Conservation (phyloP, 2,329 filamentous ascomycete species). For the Lomentospora prolificans region DNA sequence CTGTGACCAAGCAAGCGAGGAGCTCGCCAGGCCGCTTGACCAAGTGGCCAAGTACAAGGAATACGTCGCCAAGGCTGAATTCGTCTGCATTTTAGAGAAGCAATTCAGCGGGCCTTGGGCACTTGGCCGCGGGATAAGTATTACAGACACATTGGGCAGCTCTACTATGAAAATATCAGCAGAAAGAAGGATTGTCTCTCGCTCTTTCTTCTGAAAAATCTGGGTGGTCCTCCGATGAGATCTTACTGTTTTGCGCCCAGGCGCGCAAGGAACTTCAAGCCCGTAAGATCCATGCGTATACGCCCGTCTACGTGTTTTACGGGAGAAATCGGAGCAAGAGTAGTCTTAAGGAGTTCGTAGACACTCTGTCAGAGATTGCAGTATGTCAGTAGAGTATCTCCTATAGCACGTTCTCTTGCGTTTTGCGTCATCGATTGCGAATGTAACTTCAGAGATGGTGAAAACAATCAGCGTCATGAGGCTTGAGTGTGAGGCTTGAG, state of each 20-base stretch:
- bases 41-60: constrained; percentile 1
- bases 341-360: no score
- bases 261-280: not conserved
- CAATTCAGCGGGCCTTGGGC: constrained; percentile 24
- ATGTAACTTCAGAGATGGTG: no score
- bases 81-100: constrained; percentile 21
- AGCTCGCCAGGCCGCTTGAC: not conserved
- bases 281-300: not conserved
- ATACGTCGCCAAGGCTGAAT: constrained; percentile 21
- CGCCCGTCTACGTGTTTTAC: not conserved
- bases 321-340: not conserved
- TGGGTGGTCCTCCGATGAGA: not conserved
- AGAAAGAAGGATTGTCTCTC: not conserved
- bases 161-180: constrained; percentile 21
- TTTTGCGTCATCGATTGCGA: no score
- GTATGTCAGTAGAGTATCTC: no score
- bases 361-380: no score
- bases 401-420: no score
- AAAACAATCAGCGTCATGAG: no score
- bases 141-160: constrained; percentile 24
- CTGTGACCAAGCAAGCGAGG: not conserved
- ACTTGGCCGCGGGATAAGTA: constrained; percentile 23
- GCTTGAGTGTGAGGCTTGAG: no score
- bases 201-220: not conserved
- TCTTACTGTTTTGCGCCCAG: not conserved